A percentile compares a stretch with the other conserved stretches of the same genome.
phyloP scores from a whole-genome alignment of 1,284 basidiomycete species.

The Mycosarcoma maydis region DNA sequence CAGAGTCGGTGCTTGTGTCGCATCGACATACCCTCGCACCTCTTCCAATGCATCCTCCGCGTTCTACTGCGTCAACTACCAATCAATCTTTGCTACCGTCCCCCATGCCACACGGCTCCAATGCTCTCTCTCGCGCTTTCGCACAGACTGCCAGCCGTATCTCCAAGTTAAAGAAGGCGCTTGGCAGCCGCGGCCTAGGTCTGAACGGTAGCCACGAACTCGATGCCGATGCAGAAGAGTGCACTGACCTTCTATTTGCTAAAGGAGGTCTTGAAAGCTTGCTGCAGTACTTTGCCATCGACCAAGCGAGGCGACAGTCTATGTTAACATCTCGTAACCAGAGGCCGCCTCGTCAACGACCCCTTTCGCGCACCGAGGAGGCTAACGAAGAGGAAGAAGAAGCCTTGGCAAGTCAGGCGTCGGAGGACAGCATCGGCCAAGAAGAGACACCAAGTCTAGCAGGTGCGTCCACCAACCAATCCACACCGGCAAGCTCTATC shows the following conservation, averaged over 20 bases:
- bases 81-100: conserved; percentile 15
- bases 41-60: neutral
- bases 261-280: conserved; percentile 57
- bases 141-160: conserved; percentile 82
- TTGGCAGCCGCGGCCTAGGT: conserved; percentile 63
- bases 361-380: conserved; percentile 26
- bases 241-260: conserved; percentile 50
- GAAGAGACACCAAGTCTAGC: conserved; percentile 57
- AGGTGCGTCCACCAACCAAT: conserved; percentile 42
- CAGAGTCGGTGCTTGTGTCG: conserved; percentile 41
- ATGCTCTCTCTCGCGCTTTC: conserved; percentile 77
- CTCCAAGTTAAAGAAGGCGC: conserved; percentile 80
- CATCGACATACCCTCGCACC: conserved; percentile 31
- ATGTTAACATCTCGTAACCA: conserved; percentile 3
- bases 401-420: conserved; percentile 22
- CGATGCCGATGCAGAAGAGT: conserved; percentile 68
- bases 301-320: conserved; percentile 22
- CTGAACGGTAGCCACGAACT: conserved; percentile 30
- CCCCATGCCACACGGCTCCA: conserved; percentile 61
- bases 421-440: conserved; percentile 39
- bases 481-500: conserved; percentile 55
- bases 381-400: conserved; percentile 45
- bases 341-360: conserved; percentile 18
- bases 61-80: neutral
- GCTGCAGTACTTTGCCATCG: conserved; percentile 46